A percentile compares a stretch with the other conserved stretches of the same genome.
Evolutionary conservation across 2,329 filamentous ascomycete species (phyloP).

Genomic region (Phialocephala sp.): DNA sequence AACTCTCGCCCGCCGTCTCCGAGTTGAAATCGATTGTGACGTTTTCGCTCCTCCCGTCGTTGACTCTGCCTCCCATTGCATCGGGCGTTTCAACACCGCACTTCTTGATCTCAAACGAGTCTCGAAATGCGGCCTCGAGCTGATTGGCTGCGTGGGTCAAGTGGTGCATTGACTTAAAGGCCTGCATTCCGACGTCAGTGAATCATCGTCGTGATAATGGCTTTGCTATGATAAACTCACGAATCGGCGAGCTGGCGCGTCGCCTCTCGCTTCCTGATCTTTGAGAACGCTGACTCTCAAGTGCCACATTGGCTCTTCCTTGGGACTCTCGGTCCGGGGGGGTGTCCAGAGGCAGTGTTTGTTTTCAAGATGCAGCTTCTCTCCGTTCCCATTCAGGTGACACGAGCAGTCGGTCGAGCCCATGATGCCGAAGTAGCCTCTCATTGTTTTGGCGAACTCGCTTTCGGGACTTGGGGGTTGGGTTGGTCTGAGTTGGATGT

Average conservation of each 20-base stretch:
- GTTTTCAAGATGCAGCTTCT: conserved; percentile 31
- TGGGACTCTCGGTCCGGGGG: conserved; percentile 7
- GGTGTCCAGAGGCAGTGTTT: conserved; percentile 35
- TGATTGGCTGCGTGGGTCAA: conserved; percentile 35
- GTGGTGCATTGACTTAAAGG: conserved; percentile 36
- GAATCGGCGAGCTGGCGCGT: conserved; percentile 34
- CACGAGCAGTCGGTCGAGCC: conserved; percentile 25
- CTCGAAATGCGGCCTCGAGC: conserved; percentile 35
- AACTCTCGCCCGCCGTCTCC: conserved; percentile 26
- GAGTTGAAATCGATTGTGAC: conserved; percentile 37
- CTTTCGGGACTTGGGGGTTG: conserved; percentile 20
- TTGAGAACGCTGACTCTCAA: conserved; percentile 35
- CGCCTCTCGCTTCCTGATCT: conserved; percentile 33
- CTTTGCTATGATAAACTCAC: conserved; percentile 26
- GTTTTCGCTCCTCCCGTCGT: conserved; percentile 36
- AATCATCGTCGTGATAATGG: conserved; percentile 2
- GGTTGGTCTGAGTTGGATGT: conserved; percentile 22
- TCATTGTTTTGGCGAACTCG: conserved; percentile 27
- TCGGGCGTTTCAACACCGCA: conserved; percentile 34
- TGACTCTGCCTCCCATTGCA: conserved; percentile 37
- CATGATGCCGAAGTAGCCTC: conserved; percentile 34
- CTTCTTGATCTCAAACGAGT: conserved; percentile 33
- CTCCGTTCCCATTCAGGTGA: conserved; percentile 32
- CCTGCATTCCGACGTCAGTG: conserved; percentile 28
- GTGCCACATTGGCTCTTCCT: conserved; percentile 34